A percentile compares a stretch with the other conserved stretches of the same genome.
Conservation (phyloP, 2,329 filamentous ascomycete genomes). For the Colletotrichum orchidophilum region DNA sequence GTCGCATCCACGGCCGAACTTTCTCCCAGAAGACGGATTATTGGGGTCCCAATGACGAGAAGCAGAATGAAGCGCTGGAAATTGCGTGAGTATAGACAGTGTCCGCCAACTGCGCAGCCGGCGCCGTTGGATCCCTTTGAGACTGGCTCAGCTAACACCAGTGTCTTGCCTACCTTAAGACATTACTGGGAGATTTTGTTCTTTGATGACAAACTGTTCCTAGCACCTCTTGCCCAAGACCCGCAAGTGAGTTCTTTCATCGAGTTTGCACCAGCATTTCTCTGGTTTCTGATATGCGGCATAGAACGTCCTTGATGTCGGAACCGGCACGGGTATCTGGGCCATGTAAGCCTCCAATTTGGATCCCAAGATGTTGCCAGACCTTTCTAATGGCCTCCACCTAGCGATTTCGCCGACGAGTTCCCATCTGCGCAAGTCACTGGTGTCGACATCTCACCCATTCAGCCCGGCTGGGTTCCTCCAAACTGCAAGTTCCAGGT, state of each 20-base stretch:
- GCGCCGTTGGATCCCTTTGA: no score
- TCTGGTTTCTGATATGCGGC: neutral
- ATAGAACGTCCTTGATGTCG: neutral
- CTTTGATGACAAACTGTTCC: neutral
- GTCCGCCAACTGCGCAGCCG: neutral
- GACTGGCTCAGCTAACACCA: neutral
- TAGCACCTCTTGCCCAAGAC: neutral
- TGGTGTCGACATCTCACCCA: constrained; percentile 65
- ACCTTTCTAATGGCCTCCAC: neutral
- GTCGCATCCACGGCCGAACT: constrained; percentile 43
- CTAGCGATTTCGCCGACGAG: constrained; percentile 57
- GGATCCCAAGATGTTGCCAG: neutral
- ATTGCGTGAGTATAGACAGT: neutral
- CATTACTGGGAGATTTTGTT: neutral
- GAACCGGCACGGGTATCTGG: constrained; percentile 13
- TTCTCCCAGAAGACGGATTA: constrained; percentile 40
- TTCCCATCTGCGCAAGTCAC: constrained; percentile 54
- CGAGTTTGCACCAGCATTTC: neutral
- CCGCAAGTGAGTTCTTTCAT: neutral
- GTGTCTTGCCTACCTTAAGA: neutral
- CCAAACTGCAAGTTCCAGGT: constrained; percentile 70
- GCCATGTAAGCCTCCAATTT: constrained; percentile 17
- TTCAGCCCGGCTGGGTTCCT: constrained; percentile 64
- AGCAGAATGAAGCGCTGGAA: constrained; percentile 35
- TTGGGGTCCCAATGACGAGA: constrained; percentile 37